Base-by-base conservation (phyloP, 148 eudicot species). In the Amaranthus cruentus region DNA sequence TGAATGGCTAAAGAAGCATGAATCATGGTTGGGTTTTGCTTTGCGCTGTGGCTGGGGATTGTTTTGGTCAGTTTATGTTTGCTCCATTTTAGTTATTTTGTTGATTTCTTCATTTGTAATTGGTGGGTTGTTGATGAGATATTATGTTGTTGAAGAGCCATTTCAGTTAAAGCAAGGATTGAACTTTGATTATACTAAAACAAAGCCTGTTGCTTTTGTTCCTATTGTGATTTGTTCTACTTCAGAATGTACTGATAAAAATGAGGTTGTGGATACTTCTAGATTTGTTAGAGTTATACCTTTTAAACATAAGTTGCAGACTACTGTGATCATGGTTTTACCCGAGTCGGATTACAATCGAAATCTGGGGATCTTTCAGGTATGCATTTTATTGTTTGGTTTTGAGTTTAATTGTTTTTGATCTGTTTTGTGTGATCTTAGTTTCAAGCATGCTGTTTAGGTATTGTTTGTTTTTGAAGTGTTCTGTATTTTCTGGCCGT, bases 351-450 rank as follows among this genome's bases (percentile, higher is more conserved):
- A 90, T 63, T 91, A 91, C 70, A 95, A 95, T 79, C 82, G 82
- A 73, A 85, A 90, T 70, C 87, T 95, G 73, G 98, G 97, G 71
- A 83, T 89, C 44, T 95, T 95, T 78, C 98, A 95, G 97, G 97
- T 95, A 85, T 46, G 15, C 21, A 72, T 43, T 43, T 7, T 11
- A 10, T 28, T 73, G 52, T 28, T 44, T 66, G 55, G 63, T 5
- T 55, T 4, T 47, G 28, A 9, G 9, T 14, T 14, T 47, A 65
- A 9, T n/a, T 18, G 18, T 18, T 18, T 18, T 18, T 18, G 18
- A 18, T 49, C 72, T 64, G 42, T 52, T 13, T 10, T 28, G 49
- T 62, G 68, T 42, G 55, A 5, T 6, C 15, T 2, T 7, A 13
- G 10, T 58, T 28, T 7, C 55, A 21, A 9, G 13, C 12, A 28